These are phyloP conservation scores for Claviceps pusilla DNA, from an alignment of 2,329 filamentous ascomycete genomes.

Conservation along the genomic window DNA sequence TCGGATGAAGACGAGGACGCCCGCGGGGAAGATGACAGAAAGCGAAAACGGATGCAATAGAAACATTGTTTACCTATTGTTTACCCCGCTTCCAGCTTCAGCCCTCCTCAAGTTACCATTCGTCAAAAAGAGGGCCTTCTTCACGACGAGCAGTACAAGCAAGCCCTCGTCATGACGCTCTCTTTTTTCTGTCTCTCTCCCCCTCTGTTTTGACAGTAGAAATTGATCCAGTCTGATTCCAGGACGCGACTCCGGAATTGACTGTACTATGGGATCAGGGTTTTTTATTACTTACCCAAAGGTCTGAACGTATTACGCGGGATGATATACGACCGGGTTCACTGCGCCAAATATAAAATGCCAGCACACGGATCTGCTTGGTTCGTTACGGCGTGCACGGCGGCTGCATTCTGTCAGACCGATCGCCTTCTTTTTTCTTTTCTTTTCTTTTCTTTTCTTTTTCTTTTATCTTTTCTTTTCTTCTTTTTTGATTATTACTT, in stretches of 20 bases:
- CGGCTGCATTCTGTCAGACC: neutral
- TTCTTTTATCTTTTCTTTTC: neutral
- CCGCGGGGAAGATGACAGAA: slow-evolving; percentile 42
- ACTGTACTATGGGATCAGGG: neutral
- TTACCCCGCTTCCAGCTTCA: neutral
- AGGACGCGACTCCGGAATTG: neutral
- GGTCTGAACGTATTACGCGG: neutral
- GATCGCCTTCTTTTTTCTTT: neutral
- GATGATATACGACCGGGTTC: neutral
- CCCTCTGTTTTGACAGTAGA: no score
- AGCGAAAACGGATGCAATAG: slow-evolving; percentile 44
- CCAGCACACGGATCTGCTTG: neutral
- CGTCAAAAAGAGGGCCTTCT: neutral
- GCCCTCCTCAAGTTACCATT: neutral
- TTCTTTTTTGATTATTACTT: neutral
- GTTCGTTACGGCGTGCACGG: neutral
- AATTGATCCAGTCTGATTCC: neutral
- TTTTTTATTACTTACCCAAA: neutral
- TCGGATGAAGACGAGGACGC: slow-evolving; percentile 41
- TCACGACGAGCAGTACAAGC: neutral
- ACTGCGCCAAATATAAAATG: neutral
- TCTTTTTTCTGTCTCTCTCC: neutral
- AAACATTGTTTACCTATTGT: no score
- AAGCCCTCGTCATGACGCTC: neutral
- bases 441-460: no score